Evolutionary conservation across 1,284 basidiomycete genomes (phyloP), one percentile per base, ranked within the genome.

Genomic region (Irpex sp.): DNA sequence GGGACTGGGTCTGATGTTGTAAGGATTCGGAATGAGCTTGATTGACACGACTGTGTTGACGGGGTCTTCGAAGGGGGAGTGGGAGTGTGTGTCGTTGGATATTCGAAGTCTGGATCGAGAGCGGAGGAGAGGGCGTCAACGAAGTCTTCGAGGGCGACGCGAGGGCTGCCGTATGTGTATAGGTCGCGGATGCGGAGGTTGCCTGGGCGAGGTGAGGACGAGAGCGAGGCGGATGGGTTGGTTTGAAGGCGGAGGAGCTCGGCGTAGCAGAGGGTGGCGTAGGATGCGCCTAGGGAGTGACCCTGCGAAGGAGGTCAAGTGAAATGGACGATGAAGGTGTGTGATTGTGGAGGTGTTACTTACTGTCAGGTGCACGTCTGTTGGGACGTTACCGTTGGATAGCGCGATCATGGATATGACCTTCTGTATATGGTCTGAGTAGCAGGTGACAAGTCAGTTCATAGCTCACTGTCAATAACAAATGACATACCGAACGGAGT

Each of bases 271-370:
- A 64, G 55, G 2, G 63, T 45, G 28, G 60, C 63, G 52, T 64
- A 64, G 1, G 63, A 64, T 36, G 63, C 63, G 2, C 63, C 63
- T 10, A 64, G 58, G 4, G 63, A 64, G 45, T 64, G 63, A 8
- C 63, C 62, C 62, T 63, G 28, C 28, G 6, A 36, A 6, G 0
- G n/a, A 8, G 48, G 3, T 19, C 39, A 9, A 61, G 47, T 16
- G 18, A 54, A 5, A n/a, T 45, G 19, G 28, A 7, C 6, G 28
- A 33, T 33, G 28, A 33, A 7, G 1, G 28, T 33, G 7, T 33
- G 28, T 33, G 7, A 6, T 7, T 1, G 28, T 33, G 28, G 6
- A 7, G 7, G 28, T 5, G 28, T 28, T 28, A 33, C 6, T 33
- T 54, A 35, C 62, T 12, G 62, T 63, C n/a, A 63, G 12, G 47